These are phyloP conservation scores for Hericium rajendrae DNA, from an alignment of 768 basidiomycete genomes.

Conservation along the genomic window DNA sequence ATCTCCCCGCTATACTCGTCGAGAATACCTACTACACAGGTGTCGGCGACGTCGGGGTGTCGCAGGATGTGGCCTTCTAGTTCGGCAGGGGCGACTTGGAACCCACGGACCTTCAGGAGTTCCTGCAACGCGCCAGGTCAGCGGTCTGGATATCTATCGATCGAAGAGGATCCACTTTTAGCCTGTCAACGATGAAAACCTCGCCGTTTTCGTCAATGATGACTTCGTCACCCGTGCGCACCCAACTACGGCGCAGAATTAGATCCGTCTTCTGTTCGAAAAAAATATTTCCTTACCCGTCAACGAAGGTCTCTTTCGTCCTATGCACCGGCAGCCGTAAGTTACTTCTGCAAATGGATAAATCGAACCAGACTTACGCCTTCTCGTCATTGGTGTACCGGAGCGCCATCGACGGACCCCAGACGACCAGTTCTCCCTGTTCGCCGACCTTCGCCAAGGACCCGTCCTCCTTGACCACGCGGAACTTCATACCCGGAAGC, in stretches of 20 bases:
- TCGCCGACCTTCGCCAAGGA: slow-evolving; percentile 42
- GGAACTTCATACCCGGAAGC: slow-evolving; percentile 43
- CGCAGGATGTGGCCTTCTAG: slow-evolving; percentile 56
- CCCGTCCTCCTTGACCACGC: slow-evolving; percentile 46
- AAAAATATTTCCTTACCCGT: slow-evolving; percentile 36
- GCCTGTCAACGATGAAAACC: slow-evolving; percentile 49
- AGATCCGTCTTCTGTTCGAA: background rate
- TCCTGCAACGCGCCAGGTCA: slow-evolving; percentile 31
- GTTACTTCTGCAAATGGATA: background rate
- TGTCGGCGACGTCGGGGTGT: slow-evolving; percentile 49
- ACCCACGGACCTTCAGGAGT: slow-evolving; percentile 60
- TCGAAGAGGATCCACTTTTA: slow-evolving; percentile 32
- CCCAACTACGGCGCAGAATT: slow-evolving; percentile 35
- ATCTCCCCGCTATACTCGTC: slow-evolving; percentile 69
- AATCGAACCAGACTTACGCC: slow-evolving; percentile 36
- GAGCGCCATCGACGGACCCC: slow-evolving; percentile 28
- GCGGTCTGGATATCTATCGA: slow-evolving; percentile 7
- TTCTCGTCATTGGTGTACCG: slow-evolving; percentile 43
- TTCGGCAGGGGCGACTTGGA: slow-evolving; percentile 69
- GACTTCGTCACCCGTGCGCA: slow-evolving; percentile 60
- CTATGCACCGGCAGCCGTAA: slow-evolving; percentile 24
- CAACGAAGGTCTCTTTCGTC: slow-evolving; percentile 57
- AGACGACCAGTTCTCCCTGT: slow-evolving; percentile 47
- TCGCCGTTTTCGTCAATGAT: slow-evolving; percentile 44
- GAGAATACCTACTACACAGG: slow-evolving; percentile 55